phyloP scores from a whole-genome alignment of 768 basidiomycete species.

The Russula ochroleuca region DNA sequence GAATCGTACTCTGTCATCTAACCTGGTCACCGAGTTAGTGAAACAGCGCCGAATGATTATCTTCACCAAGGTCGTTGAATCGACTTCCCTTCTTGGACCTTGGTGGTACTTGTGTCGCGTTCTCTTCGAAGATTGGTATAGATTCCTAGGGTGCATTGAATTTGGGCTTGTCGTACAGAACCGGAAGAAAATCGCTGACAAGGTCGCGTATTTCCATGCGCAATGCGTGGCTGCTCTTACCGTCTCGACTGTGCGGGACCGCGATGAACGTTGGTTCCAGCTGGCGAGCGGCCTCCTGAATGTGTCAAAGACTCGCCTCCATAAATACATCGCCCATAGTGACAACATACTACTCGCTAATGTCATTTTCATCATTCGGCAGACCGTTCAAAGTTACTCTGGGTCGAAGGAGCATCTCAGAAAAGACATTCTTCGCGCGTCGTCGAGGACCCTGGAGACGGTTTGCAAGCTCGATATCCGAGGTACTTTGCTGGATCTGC shows the following conservation, averaged over 20 bases:
- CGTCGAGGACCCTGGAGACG: background rate
- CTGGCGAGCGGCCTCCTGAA: conserved; percentile 1
- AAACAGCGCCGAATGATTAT: conserved; percentile 13
- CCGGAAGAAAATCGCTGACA: background rate
- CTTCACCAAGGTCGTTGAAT: background rate
- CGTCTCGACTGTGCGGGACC: background rate
- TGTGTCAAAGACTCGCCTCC: background rate
- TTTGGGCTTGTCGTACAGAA: conserved; percentile 4
- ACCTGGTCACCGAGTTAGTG: background rate
- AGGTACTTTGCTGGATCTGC: background rate
- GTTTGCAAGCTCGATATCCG: background rate
- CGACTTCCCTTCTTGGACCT: conserved; percentile 1
- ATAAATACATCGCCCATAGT: background rate
- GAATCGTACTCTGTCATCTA: conserved; percentile 8
- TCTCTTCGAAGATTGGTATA: background rate
- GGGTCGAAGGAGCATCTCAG: background rate
- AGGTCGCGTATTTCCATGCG: background rate
- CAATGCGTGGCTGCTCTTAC: conserved; percentile 5
- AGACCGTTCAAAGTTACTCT: background rate
- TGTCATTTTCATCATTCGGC: background rate
- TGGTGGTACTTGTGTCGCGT: conserved; percentile 1
- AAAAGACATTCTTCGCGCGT: background rate
- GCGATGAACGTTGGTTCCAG: conserved; percentile 9
- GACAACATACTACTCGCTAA: conserved; percentile 9
- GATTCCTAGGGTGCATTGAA: background rate